Conservation (phyloP, 495 filamentous ascomycete species). For the Aspergillus biplanus region DNA sequence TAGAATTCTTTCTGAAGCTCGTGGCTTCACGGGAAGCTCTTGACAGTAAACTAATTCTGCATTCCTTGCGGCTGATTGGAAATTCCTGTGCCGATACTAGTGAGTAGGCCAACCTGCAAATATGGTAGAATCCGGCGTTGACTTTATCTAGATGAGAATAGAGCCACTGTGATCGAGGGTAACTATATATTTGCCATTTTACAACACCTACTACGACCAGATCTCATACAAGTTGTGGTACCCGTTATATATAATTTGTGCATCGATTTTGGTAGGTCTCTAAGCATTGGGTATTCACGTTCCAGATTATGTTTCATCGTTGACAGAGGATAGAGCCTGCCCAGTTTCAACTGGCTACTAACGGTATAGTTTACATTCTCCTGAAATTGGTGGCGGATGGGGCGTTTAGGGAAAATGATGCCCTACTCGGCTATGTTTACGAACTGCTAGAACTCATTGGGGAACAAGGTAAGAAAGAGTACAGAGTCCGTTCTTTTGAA, state of each 20-base stretch:
- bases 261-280: constrained; percentile 66
- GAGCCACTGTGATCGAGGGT: constrained; percentile 64
- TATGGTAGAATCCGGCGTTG: constrained; percentile 10
- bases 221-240: constrained; percentile 60
- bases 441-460: constrained; percentile 45
- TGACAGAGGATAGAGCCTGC: constrained; percentile 46
- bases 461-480: constrained; percentile 42
- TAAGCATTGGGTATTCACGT: background rate
- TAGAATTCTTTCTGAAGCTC: constrained; percentile 66
- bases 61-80: constrained; percentile 70
- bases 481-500: constrained; percentile 7
- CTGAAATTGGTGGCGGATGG: constrained; percentile 42
- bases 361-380: constrained; percentile 53
- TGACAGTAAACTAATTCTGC: constrained; percentile 45
- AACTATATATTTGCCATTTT: constrained; percentile 62
- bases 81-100: constrained; percentile 84
- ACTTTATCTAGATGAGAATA: constrained; percentile 66
- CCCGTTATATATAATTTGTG: constrained; percentile 76
- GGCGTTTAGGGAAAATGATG: constrained; percentile 33
- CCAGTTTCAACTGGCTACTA: constrained; percentile 64
- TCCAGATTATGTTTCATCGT: constrained; percentile 6
- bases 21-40: constrained; percentile 44
- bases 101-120: constrained; percentile 35
- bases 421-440: constrained; percentile 43
- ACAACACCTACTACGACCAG: constrained; percentile 49